Evolutionary conservation across 305 asterid genomes (phyloP), one percentile per base, ranked within the genome.

Genomic region (Fraxinus xanthoxyloides): DNA sequence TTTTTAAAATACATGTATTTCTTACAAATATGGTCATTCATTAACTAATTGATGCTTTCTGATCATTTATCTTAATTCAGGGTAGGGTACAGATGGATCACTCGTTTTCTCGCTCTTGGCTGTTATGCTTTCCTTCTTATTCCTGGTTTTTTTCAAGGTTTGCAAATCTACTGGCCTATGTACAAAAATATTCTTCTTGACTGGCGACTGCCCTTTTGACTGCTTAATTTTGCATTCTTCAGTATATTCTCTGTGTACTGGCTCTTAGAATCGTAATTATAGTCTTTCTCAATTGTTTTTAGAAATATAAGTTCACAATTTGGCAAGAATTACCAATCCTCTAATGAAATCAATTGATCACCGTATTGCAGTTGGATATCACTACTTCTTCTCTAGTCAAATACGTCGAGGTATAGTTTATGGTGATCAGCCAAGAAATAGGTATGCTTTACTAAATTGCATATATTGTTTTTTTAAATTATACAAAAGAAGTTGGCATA

Each of bases 371-470:
- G 99, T 94, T 89, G 99, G 96, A 51, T 96, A 93, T 88, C 86
- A 90, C 79, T 97, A 94, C 88, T 94, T 94, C 90, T 86, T 77
- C 85, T 97, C 97, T 46, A 88, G 86, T 17, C 92, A 92, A 79
- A 91, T 94, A 19, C 97, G 88, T 56, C 87, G 99, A 87, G 94
- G 97, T 80, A 83, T 96, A 77, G 91, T 92, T 36, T 96, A 90
- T 78, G 98, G 99, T 61, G 97, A 94, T 85, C 98, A 92, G 86
- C 94, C 98, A 31, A 90, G 99, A 87, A 96, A 96, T 81, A 94
- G 97, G 99, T 96, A 86, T 69, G 72, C 76, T 72, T 73, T 78
- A 13, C 38, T 72, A 10, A 34, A 26, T 35, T 77, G 80, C 24
- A 26, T 38, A 67, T 56, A 7, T 43, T 13, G 2, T 8, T 10